Conservation (phyloP, 2,329 filamentous ascomycete species). For the Fusarium oxysporum region DNA sequence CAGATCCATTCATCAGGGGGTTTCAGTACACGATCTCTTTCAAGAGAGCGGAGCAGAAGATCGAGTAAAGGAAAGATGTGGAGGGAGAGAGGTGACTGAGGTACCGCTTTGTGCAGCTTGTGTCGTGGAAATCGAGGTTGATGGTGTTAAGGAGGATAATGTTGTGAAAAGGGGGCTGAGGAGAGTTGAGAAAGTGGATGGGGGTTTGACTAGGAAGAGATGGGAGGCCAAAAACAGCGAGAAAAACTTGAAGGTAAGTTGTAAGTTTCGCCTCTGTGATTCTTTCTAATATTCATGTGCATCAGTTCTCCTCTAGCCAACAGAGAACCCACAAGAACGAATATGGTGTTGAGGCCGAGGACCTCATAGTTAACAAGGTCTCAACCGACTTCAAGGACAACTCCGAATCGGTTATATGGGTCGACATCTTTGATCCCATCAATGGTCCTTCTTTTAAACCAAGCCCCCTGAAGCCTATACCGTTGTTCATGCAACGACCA, state of each 20-base stretch:
- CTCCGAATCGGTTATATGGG: conserved; percentile 57
- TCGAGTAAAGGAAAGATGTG: background rate
- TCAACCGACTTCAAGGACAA: conserved; percentile 37
- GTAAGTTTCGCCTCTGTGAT: background rate
- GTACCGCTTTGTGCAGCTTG: conserved; percentile 64
- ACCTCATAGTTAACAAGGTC: background rate
- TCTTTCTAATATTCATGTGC: conserved; percentile 5
- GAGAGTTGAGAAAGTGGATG: conserved; percentile 58
- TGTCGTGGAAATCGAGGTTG: conserved; percentile 54
- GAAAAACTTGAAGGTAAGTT: conserved; percentile 10
- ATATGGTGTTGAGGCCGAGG: conserved; percentile 18
- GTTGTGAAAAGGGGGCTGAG: conserved; percentile 57
- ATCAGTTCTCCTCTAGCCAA: conserved; percentile 10
- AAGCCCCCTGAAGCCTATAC: conserved; percentile 63
- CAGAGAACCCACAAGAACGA: background rate
- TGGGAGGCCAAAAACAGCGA: conserved; percentile 52
- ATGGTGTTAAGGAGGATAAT: conserved; percentile 45
- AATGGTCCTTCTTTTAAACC: conserved; percentile 60
- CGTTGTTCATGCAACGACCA: conserved; percentile 57
- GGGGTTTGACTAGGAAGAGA: conserved; percentile 58
- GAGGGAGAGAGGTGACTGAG: conserved; percentile 56
- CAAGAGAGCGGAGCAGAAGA: conserved; percentile 9
- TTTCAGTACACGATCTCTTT: conserved; percentile 52
- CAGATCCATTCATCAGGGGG: conserved; percentile 51
- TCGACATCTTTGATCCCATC: conserved; percentile 63